These are phyloP conservation scores for Kuraishia cidri DNA, from an alignment of 805 yeast genomes.

Conservation along the genomic window DNA sequence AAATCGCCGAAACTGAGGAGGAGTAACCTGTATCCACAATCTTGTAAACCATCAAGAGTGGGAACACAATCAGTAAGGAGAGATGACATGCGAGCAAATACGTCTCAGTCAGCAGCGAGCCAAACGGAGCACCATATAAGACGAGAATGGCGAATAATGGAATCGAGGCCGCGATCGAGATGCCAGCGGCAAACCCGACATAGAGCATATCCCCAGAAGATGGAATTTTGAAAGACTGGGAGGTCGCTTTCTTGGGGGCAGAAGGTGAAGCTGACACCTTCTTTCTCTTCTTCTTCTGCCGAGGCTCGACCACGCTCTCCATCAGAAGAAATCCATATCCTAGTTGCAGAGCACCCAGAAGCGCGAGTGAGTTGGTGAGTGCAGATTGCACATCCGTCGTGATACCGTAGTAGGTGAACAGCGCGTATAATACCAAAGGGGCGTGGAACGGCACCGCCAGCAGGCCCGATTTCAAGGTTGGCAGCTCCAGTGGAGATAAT, in stretches of 20 bases:
- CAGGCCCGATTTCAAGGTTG: not conserved
- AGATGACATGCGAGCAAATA: slow-evolving; percentile 53
- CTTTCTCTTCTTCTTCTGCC: slow-evolving; percentile 18
- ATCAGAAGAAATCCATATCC: slow-evolving; percentile 22
- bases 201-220: slow-evolving; percentile 13
- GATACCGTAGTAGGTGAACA: slow-evolving; percentile 22
- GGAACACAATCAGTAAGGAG: slow-evolving; percentile 50
- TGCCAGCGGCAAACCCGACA: slow-evolving; percentile 17
- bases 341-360: slow-evolving; percentile 24
- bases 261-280: too few species aligned
- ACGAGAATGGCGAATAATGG: slow-evolving; percentile 35
- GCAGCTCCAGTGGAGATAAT: too few species aligned
- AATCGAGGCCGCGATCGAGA: slow-evolving; percentile 24
- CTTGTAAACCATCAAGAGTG: slow-evolving; percentile 47
- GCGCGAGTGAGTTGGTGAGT: slow-evolving; percentile 17
- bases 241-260: too few species aligned
- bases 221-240: slow-evolving; percentile 4
- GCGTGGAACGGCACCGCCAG: slow-evolving; percentile 20
- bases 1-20: slow-evolving; percentile 10
- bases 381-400: slow-evolving; percentile 15
- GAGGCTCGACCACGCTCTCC: slow-evolving; percentile 21
- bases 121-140: slow-evolving; percentile 76
- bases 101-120: slow-evolving; percentile 43
- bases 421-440: slow-evolving; percentile 11
- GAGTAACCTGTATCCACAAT: slow-evolving; percentile 20